Evolutionary conservation across 2,329 filamentous ascomycete genomes (phyloP).

Genomic region (Ceratocystis destructans): DNA sequence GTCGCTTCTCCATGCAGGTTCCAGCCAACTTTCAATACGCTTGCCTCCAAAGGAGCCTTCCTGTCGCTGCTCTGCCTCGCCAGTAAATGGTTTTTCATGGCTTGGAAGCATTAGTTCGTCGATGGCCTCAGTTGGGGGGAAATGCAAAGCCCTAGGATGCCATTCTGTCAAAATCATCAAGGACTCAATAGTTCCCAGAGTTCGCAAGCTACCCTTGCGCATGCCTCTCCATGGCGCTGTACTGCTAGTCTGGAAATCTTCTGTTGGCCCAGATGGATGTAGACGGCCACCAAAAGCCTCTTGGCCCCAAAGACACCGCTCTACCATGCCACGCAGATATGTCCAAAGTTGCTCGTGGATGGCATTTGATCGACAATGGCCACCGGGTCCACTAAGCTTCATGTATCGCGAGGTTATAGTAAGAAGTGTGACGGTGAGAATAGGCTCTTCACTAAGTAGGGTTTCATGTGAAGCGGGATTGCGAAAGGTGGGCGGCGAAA

Average conservation of each 20-base stretch:
- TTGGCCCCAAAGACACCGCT: conserved; percentile 87
- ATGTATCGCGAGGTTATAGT: conserved; percentile 84
- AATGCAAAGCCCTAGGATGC: conserved; percentile 90
- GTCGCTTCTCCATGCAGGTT: conserved; percentile 87
- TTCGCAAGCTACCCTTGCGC: conserved; percentile 66
- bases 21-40: conserved; percentile 87
- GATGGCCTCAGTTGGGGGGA: conserved; percentile 66
- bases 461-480: conserved; percentile 66
- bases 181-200: conserved; percentile 86
- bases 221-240: conserved; percentile 57
- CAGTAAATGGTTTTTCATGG: conserved; percentile 37
- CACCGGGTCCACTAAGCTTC: conserved; percentile 63
- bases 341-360: conserved; percentile 95
- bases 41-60: conserved; percentile 51
- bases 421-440: conserved; percentile 78
- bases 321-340: conserved; percentile 87
- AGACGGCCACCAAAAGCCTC: conserved; percentile 61
- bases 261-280: conserved; percentile 34
- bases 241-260: conserved; percentile 50
- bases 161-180: conserved; percentile 90
- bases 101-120: conserved; percentile 54
- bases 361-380: conserved; percentile 69
- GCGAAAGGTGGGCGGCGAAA: conserved; percentile 81
- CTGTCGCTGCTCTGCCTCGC: conserved; percentile 25
- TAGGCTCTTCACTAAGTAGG: conserved; percentile 79